phyloP scores from a whole-genome alignment of 176 grass and related monocot genomes.

The Poa pratensis region DNA sequence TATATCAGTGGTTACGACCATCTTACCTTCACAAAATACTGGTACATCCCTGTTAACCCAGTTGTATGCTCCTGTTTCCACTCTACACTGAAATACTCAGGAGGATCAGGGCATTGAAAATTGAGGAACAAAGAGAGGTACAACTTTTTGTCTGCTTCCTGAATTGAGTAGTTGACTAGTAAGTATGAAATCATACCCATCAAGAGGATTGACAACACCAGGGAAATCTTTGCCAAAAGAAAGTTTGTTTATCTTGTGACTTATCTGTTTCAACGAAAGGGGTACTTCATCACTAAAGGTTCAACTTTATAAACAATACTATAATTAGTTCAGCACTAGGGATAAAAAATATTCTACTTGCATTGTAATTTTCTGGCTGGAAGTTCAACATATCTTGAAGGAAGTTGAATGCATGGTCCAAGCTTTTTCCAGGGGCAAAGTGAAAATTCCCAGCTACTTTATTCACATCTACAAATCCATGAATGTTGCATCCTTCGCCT shows the following conservation, averaged over 20 bases:
- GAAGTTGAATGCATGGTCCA: conserved; percentile 84
- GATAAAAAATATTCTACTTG: conserved; percentile 58
- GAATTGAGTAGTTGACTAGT: neutral
- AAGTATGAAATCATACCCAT: conserved; percentile 71
- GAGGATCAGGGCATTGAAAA: conserved; percentile 40
- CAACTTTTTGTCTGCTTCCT: conserved; percentile 14
- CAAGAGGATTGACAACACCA: conserved; percentile 96
- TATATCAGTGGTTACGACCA: conserved; percentile 18
- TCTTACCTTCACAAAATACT: conserved; percentile 97
- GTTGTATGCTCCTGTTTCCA: conserved; percentile 75
- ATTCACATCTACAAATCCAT: conserved; percentile 97
- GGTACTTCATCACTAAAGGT: conserved; percentile 9
- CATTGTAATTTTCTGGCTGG: conserved; percentile 96
- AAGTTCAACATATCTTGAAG: conserved; percentile 93
- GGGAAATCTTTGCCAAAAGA: conserved; percentile 97
- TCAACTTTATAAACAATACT: conserved; percentile 22
- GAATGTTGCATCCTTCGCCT: conserved; percentile 96
- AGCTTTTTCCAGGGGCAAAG: conserved; percentile 96
- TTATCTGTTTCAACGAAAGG: conserved; percentile 77
- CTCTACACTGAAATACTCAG: conserved; percentile 65
- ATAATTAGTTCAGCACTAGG: conserved; percentile 7
- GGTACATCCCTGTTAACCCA: conserved; percentile 89
- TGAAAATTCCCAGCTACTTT: conserved; percentile 99
- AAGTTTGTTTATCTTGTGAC: conserved; percentile 99
- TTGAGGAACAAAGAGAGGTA: conserved; percentile 30